Evolutionary conservation across 2,329 filamentous ascomycete genomes (phyloP).

Genomic region (Fusarium paranaense): DNA sequence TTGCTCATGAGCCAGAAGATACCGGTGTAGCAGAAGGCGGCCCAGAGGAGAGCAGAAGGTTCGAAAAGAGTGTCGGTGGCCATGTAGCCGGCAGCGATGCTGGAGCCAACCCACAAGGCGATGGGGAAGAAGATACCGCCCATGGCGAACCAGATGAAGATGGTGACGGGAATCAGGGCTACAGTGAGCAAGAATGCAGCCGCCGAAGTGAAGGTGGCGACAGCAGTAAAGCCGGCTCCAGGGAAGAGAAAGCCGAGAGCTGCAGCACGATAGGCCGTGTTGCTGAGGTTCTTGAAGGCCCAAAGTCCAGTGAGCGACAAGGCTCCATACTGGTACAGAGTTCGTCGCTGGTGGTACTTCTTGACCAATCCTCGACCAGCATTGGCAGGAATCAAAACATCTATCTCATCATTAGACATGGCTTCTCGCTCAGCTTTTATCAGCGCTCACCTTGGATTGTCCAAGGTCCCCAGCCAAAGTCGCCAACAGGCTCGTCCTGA

Average conservation of each 20-base stretch:
- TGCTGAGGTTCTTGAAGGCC: slow-evolving; percentile 11
- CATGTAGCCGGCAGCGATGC: slow-evolving; percentile 6
- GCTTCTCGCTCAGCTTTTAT: not conserved
- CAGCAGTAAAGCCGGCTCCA: slow-evolving; percentile 22
- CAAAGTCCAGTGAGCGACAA: slow-evolving; percentile 8
- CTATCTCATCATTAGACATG: not conserved
- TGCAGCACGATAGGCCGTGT: slow-evolving; percentile 3
- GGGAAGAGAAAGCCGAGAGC: slow-evolving; percentile 22
- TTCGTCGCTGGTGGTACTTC: slow-evolving; percentile 18
- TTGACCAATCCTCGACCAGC: slow-evolving; percentile 16
- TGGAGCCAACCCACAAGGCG: slow-evolving; percentile 9
- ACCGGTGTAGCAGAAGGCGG: slow-evolving; percentile 10
- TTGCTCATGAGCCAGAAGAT: slow-evolving; percentile 26
- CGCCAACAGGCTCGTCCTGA: slow-evolving; percentile 13
- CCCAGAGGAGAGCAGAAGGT: slow-evolving; percentile 4
- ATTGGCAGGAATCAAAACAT: slow-evolving; percentile 13
- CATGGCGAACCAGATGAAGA: slow-evolving; percentile 26
- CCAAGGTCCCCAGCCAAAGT: slow-evolving; percentile 24
- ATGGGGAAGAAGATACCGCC: slow-evolving; percentile 25
- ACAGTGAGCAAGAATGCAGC: slow-evolving; percentile 7
- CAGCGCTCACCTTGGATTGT: slow-evolving; percentile 4
- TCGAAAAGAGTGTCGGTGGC: slow-evolving; percentile 13
- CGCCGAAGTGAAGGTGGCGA: slow-evolving; percentile 2
- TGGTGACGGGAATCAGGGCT: slow-evolving; percentile 10
- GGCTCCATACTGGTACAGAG: slow-evolving; percentile 8